Base-by-base conservation (phyloP, 169 alveolate species). In the Plasmodium chabaudi region DNA sequence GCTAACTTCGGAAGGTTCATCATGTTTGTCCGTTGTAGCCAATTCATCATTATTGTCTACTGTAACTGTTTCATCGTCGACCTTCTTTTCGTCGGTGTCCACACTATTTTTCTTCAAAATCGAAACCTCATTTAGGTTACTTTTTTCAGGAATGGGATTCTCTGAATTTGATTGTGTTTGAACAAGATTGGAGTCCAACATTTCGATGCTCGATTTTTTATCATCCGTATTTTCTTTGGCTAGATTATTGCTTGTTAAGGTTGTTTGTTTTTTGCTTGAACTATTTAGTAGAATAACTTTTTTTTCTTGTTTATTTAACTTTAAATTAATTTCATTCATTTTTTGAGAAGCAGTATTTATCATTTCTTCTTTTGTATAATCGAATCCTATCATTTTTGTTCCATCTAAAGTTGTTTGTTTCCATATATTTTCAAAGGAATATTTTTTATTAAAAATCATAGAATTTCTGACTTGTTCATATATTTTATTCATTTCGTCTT, bases 281-380 rank as follows among this genome's bases (percentile, higher is more conserved):
- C 44, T 1, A 46, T 46, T 67, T 27, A 79, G 19, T 51, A 79
- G 12, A 19, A 67, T 27, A 46, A 79, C 68, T 55, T 60, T 57
- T 34, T 61, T 79, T 51, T 63, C 72, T 42, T 39, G 42, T 47
- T 67, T 46, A n/a, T 65, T 46, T 60, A 67, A 42, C 34, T 79
- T 79, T 46, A 34, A 46, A 70, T 79, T 79, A 79, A 79, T 79
- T 67, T 79, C 68, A 47, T 49, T 79, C 89, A 79, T 79, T 70
- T 71, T 69, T 46, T 65, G 72, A 15, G 89, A 56, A 9, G 89
- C 89, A 61, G 13, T 17, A 39, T 56, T 25, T 34, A 56, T 68
- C 3, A 19, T 13, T 17, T 67, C 63, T 70, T 59, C 71, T n/a
- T 39, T 70, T 60, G 53, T 57, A 60, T 79, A 67, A 59, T 79